Base-by-base conservation (phyloP, 768 basidiomycete genomes). In the Boletus insuetus region DNA sequence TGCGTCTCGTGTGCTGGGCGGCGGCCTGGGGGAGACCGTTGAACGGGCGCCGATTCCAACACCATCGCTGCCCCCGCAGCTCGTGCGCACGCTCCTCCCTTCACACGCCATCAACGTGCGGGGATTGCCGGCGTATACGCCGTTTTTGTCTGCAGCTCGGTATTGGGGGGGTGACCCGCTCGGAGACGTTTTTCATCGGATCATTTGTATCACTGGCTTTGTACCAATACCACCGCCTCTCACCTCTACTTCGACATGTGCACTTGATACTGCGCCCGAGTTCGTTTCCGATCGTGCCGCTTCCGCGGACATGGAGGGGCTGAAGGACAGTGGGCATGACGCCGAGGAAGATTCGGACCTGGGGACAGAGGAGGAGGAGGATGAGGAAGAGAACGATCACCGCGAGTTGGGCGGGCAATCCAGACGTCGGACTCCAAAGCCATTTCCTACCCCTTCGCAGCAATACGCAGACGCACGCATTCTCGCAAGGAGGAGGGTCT, bases 171-270 rank as follows among this genome's bases (percentile, higher is more conserved):
- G 56, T n/a, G 64, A 74, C 9, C 61, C 66, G 8, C 64, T 72
- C 29, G 72, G 71, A 16, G 68, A 74, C 17, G 59, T 72, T 9
- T 77, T 81, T 49, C 69, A 75, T 47, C 75, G 71, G 44, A 72
- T 82, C 45, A 59, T 79, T 3, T 78, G 78, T 24, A 67, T 72
- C 42, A 76, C 75, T 3, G 81, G 81, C 14, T 79, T 80, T 47
- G 70, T 71, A 16, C 66, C 75, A 4, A 51, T 67, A 46, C 54
- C 63, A 8, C 56, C 54, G 0, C 64, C 67, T 17, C 51, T 69
- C 8, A 31, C 6, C 37, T 14, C 39, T 1, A 17, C 45, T 11
- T 14, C 19, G 13, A 7, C 35, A 2, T 31, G 44, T 5, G n/a
- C 22, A 5, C 7, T 39, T n/a, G 13, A 40, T 3, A 16, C 51